A percentile compares a stretch with the other conserved stretches of the same genome.
Conservation (phyloP, 129 eudicot species). For the Daucus carota region DNA sequence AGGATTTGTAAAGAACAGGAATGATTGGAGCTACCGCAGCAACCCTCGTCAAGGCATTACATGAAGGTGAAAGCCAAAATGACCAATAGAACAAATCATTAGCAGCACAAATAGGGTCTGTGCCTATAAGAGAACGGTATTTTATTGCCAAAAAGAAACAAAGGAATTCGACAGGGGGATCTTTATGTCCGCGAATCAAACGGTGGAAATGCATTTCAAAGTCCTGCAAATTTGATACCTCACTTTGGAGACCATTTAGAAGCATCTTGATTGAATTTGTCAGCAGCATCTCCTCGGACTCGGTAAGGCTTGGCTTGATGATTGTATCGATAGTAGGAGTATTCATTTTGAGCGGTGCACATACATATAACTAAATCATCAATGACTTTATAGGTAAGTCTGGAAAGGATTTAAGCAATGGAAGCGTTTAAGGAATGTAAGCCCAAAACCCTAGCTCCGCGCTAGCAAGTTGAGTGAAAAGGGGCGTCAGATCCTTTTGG, state of each 20-base stretch:
- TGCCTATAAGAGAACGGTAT: neutral
- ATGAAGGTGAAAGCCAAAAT: neutral
- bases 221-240: neutral
- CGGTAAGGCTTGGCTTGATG: neutral
- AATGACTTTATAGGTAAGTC: neutral
- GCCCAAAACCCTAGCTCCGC: neutral
- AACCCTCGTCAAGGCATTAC: slow-evolving; percentile 7
- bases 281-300: neutral
- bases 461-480: neutral
- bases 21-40: slow-evolving; percentile 6
- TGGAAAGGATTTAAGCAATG: neutral
- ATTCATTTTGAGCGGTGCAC: neutral
- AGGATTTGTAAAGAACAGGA: neutral
- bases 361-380: neutral
- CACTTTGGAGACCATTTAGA: neutral
- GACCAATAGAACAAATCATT: slow-evolving; percentile 2
- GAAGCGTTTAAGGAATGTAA: neutral
- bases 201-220: neutral
- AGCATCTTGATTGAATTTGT: neutral
- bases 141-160: neutral
- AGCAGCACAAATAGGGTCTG: neutral
- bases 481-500: neutral
- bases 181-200: neutral
- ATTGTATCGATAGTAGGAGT: neutral
- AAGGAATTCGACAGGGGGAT: slow-evolving; percentile 10